Evolutionary conservation across 2,329 filamentous ascomycete genomes (phyloP).

Genomic region (Fonsecaea monophora): DNA sequence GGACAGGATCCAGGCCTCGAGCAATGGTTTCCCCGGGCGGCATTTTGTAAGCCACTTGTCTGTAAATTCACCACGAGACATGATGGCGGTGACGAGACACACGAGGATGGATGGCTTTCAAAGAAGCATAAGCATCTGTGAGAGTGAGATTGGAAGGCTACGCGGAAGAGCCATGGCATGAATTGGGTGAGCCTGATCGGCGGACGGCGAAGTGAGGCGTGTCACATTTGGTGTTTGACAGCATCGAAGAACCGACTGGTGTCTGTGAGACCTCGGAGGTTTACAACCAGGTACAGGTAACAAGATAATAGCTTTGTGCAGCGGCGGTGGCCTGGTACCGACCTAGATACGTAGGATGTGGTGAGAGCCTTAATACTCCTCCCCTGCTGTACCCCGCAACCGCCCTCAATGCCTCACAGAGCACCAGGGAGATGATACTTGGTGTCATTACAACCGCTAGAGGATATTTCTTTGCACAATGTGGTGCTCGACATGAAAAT

Average conservation of each 20-base stretch:
- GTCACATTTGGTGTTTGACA: not conserved
- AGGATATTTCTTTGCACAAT: too few species aligned
- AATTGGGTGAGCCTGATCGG: not conserved
- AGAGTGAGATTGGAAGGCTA: not conserved
- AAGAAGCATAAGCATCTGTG: too few species aligned
- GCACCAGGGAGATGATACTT: too few species aligned
- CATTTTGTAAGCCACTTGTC: slow-evolving; percentile 9
- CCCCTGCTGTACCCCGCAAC: too few species aligned
- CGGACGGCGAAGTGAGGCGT: not conserved
- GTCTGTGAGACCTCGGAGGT: not conserved
- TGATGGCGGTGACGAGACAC: slow-evolving; percentile 2
- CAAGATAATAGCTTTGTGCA: too few species aligned
- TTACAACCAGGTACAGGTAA: too few species aligned
- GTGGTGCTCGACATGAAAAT: too few species aligned
- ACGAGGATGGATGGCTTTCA: not conserved
- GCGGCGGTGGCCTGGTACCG: too few species aligned
- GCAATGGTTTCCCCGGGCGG: slow-evolving; percentile 54
- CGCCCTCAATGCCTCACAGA: too few species aligned
- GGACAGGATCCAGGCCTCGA: slow-evolving; percentile 62
- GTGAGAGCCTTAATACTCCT: too few species aligned
- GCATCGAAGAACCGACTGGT: not conserved
- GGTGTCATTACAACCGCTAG: too few species aligned
- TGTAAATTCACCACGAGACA: not conserved
- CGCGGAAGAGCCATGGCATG: not conserved
- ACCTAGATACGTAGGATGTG: too few species aligned